Percentiles rank a stretch among this genome's conserved stretches.
phyloP scores from a whole-genome alignment of 139 green algal genomes.

The Micractinium sp. region DNA sequence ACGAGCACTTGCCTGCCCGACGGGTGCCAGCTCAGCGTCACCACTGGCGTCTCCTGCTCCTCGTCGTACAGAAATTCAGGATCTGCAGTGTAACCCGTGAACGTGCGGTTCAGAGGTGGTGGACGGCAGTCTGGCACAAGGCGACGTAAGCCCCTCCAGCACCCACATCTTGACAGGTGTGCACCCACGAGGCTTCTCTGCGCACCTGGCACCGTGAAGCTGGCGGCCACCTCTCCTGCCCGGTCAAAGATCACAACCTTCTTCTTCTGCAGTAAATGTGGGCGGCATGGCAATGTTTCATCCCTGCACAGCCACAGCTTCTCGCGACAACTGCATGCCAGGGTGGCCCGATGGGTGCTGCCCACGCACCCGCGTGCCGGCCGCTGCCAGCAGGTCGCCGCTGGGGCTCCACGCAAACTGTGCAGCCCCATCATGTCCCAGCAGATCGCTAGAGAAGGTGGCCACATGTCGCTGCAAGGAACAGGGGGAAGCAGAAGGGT shows the following conservation, averaged over 20 bases:
- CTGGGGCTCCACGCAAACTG: conserved; percentile 4
- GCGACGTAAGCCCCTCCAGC: too few relatives aligned
- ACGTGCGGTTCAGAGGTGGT: neutral
- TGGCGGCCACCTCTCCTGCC: neutral
- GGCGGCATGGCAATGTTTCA: neutral
- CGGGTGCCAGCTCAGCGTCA: conserved; percentile 67
- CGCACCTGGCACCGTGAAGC: conserved; percentile 16
- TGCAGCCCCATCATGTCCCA: conserved; percentile 1
- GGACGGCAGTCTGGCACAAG: neutral
- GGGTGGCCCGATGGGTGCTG: neutral
- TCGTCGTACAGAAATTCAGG: conserved; percentile 29
- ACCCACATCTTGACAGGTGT: too few relatives aligned
- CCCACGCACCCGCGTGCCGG: neutral
- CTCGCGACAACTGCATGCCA: neutral
- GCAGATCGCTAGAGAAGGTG: conserved; percentile 14
- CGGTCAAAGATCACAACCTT: conserved; percentile 13
- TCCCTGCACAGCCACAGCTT: neutral
- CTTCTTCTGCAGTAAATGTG: neutral
- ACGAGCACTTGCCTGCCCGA: conserved; percentile 10
- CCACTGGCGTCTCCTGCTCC: neutral
- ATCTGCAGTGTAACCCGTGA: neutral
- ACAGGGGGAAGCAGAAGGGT: neutral
- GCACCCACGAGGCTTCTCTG: too few relatives aligned
- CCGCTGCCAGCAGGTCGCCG: conserved; percentile 12
- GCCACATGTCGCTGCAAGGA: neutral